phyloP scores from a whole-genome alignment of 306 rosid species.

The Canavalia ensiformis region DNA sequence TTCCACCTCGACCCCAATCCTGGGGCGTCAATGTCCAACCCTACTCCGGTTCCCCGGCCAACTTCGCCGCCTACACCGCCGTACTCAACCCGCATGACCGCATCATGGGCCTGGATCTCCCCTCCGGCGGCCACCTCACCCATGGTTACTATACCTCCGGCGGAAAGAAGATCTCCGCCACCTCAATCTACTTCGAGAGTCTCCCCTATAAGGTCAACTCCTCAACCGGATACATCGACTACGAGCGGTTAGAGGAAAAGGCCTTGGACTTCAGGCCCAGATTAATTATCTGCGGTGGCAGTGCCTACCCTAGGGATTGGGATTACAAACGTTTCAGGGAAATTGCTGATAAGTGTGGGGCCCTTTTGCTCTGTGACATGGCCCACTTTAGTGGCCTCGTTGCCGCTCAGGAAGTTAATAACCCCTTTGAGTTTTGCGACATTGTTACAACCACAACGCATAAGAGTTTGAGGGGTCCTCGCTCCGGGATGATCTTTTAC shows the following conservation, averaged over 20 bases:
- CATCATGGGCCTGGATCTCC: conserved; percentile 96
- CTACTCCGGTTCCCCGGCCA: conserved; percentile 94
- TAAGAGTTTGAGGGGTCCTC: conserved; percentile 95
- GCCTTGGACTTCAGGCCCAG: conserved; percentile 93
- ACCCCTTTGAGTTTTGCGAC: conserved; percentile 92
- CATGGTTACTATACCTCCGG: conserved; percentile 96
- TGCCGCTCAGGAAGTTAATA: conserved; percentile 91
- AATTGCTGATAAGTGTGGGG: conserved; percentile 86
- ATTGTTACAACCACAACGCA: conserved; percentile 96
- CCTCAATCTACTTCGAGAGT: conserved; percentile 97
- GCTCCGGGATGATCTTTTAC: conserved; percentile 98
- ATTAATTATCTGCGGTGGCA: conserved; percentile 92
- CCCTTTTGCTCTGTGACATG: conserved; percentile 94
- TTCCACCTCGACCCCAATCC: conserved; percentile 60
- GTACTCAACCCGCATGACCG: conserved; percentile 94
- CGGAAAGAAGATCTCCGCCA: conserved; percentile 96
- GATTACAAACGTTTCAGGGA: conserved; percentile 75
- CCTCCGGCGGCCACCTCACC: conserved; percentile 96
- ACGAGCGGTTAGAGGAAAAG: conserved; percentile 90
- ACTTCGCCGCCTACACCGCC: conserved; percentile 97
- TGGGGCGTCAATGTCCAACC: conserved; percentile 99
- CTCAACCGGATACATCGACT: conserved; percentile 76
- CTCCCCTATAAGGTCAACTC: conserved; percentile 87
- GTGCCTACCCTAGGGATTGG: conserved; percentile 97
- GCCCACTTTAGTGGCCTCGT: conserved; percentile 96